Percentiles rank a stretch among this genome's conserved stretches.
Evolutionary conservation across 257 asterid species (phyloP).

Genomic region (Salvia rosmarinus): DNA sequence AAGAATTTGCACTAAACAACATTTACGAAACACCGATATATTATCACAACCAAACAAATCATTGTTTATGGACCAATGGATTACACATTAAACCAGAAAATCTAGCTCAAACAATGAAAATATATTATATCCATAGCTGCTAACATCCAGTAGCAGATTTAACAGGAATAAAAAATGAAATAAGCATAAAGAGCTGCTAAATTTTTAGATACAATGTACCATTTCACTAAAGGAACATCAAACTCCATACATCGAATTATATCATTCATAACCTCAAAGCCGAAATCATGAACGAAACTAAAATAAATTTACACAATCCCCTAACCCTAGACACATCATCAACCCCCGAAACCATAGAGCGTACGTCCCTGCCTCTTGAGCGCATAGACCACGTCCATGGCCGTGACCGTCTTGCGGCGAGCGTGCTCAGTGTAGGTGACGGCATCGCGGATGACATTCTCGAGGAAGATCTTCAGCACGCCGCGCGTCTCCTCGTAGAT

Average conservation of each 20-base stretch:
- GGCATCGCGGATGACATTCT: conserved; percentile 40
- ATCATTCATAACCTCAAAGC: not conserved
- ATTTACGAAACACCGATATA: not conserved
- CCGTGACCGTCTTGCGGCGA: conserved; percentile 46
- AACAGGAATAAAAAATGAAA: not conserved
- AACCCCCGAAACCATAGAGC: conserved; percentile 45
- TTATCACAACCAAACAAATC: no score
- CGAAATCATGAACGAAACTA: conserved; percentile 3
- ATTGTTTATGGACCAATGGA: not conserved
- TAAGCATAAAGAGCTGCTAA: not conserved
- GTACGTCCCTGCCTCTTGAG: conserved; percentile 51
- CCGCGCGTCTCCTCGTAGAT: conserved; percentile 43
- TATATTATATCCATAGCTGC: not conserved
- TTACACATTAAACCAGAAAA: not conserved
- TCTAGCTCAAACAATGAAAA: not conserved
- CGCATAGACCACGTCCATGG: conserved; percentile 48
- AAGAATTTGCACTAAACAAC: not conserved
- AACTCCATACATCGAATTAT: not conserved
- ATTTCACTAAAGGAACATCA: conserved; percentile 27
- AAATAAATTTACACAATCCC: conserved; percentile 32
- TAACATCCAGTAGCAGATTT: not conserved
- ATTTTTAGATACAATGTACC: not conserved
- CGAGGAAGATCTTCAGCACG: conserved; percentile 38
- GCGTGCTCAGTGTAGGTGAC: conserved; percentile 41
- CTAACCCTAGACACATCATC: conserved; percentile 31